Evolutionary conservation across 2,329 filamentous ascomycete species (phyloP).

Genomic region (Torrubiellomyces zombiae): DNA sequence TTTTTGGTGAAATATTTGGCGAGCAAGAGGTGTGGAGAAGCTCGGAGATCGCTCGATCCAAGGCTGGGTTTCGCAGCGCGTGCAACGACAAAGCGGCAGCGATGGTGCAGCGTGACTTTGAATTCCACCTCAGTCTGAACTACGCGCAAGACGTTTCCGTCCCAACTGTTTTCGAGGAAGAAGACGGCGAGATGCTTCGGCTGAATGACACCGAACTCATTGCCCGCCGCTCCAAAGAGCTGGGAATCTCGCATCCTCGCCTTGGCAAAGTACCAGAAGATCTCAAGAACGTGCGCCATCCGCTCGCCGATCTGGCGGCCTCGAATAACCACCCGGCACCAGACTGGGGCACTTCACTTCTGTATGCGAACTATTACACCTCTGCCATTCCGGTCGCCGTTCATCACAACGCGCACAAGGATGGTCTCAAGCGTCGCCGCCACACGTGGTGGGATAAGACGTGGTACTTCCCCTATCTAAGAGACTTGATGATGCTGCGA

Average conservation of each 20-base stretch:
- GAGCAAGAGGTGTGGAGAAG: constrained; percentile 12
- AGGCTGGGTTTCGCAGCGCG: no score
- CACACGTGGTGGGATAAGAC: constrained; percentile 10
- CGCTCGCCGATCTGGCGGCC: constrained; percentile 2
- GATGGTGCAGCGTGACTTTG: constrained; percentile 6
- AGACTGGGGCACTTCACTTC: constrained; percentile 7
- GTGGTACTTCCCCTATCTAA: constrained; percentile 10
- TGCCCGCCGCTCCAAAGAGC: constrained; percentile 5
- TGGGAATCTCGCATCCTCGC: constrained; percentile 7
- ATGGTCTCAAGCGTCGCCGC: constrained; percentile 8
- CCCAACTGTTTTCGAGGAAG: constrained; percentile 8
- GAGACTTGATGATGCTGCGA: no score
- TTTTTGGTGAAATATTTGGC: constrained; percentile 9
- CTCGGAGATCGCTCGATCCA: no score
- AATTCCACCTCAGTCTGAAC: constrained; percentile 12
- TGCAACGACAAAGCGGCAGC: constrained; percentile 14
- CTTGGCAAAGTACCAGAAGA: constrained; percentile 8
- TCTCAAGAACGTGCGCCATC: constrained; percentile 4
- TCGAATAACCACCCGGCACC: no score
- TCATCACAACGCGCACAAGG: constrained; percentile 11
- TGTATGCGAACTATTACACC: constrained; percentile 8
- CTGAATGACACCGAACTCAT: constrained; percentile 8
- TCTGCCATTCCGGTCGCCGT: constrained; percentile 8
- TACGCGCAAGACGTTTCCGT: constrained; percentile 10
- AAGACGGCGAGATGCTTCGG: constrained; percentile 9